phyloP scores from a whole-genome alignment of 2,329 filamentous ascomycete genomes.

The Aspergillus pseudoglaucus region DNA sequence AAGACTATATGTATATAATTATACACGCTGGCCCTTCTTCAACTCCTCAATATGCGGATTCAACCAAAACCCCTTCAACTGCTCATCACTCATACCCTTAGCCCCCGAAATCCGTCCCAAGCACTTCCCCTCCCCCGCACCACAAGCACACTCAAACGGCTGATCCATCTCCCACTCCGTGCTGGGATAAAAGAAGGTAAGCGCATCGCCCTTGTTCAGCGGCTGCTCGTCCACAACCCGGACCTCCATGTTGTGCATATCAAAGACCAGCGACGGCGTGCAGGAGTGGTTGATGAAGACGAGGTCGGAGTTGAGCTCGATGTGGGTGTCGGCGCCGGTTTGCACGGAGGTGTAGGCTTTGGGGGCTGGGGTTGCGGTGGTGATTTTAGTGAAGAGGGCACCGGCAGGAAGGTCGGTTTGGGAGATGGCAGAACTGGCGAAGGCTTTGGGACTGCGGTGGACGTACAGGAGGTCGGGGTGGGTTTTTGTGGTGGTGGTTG shows the following conservation, averaged over 20 bases:
- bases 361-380: conserved; percentile 37
- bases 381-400: conserved; percentile 45
- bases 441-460: conserved; percentile 26
- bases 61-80: conserved; percentile 35
- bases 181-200: conserved; percentile 47
- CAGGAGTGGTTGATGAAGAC: conserved; percentile 55
- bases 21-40: conserved; percentile 12
- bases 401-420: conserved; percentile 46
- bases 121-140: conserved; percentile 28
- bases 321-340: conserved; percentile 42
- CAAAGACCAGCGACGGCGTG: conserved; percentile 47
- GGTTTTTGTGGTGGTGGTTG: conserved; percentile 10
- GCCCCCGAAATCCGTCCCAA: conserved; percentile 36
- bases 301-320: conserved; percentile 52
- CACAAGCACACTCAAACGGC: conserved; percentile 40
- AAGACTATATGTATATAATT: too few species aligned
- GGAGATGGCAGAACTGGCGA: conserved; percentile 39
- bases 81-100: conserved; percentile 25
- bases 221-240: conserved; percentile 33
- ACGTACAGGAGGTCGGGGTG: conserved; percentile 24
- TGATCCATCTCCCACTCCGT: conserved; percentile 47
- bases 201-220: conserved; percentile 34
- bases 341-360: conserved; percentile 50
- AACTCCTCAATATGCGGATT: conserved; percentile 37
- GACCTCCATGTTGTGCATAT: conserved; percentile 41